Conservation (phyloP, 2,329 filamentous ascomycete genomes). For the Ophiostoma sp. region DNA sequence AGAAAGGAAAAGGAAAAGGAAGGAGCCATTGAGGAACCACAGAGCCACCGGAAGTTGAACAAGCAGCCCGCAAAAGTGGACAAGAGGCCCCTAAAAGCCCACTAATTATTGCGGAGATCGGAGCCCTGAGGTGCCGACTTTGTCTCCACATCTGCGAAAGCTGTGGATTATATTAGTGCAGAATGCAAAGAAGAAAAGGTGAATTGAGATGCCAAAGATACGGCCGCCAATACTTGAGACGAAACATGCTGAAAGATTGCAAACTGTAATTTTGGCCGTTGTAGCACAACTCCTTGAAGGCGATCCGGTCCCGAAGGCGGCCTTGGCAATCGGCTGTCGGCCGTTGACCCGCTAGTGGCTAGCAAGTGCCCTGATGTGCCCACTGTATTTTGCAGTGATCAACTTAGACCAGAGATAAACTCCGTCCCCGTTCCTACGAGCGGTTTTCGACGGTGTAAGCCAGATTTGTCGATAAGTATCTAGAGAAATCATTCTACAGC, state of each 20-base stretch:
- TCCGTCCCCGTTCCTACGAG: neutral
- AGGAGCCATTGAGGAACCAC: too few relatives aligned
- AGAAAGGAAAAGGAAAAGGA: neutral
- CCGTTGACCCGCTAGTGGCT: neutral
- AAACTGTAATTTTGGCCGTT: neutral
- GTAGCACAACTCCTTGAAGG: neutral
- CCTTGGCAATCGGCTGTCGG: neutral
- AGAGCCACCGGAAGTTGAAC: neutral
- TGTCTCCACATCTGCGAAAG: neutral
- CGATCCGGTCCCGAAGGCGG: constrained; percentile 6
- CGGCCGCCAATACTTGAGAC: neutral
- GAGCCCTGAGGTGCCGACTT: constrained; percentile 5
- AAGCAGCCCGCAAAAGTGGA: constrained; percentile 3
- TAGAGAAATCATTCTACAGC: neutral
- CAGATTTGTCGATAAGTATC: neutral
- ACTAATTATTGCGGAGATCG: constrained; percentile 7
- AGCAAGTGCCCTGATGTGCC: neutral
- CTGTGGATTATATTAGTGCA: neutral
- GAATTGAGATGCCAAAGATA: neutral
- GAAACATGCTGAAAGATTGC: neutral
- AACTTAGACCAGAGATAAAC: constrained; percentile 3
- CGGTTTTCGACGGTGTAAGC: neutral
- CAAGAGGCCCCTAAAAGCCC: neutral
- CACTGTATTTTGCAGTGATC: neutral
- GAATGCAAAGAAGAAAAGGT: neutral